Evolutionary conservation across 2,329 filamentous ascomycete genomes (phyloP).

Genomic region (Exophiala sp.): DNA sequence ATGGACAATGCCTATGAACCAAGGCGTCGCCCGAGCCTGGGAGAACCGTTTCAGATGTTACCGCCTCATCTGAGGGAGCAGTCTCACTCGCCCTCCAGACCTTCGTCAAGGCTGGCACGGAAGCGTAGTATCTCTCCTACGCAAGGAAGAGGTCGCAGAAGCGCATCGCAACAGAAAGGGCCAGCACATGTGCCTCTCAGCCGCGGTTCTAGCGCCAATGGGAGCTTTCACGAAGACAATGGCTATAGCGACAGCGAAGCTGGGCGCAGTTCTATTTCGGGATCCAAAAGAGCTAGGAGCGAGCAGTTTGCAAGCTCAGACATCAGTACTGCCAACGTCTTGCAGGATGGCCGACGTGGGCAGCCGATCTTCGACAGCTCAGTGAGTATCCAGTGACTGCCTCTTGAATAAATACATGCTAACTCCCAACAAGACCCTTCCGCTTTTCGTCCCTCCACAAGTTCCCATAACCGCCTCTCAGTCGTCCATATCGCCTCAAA

Average conservation of each 20-base stretch:
- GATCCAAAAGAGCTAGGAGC: slow-evolving; percentile 66
- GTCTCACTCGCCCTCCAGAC: slow-evolving; percentile 59
- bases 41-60: slow-evolving; percentile 59
- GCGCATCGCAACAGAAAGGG: slow-evolving; percentile 68
- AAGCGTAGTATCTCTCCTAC: slow-evolving; percentile 74
- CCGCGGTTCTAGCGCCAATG: slow-evolving; percentile 55
- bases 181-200: slow-evolving; percentile 61
- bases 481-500: slow-evolving; percentile 89
- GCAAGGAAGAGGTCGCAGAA: slow-evolving; percentile 64
- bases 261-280: slow-evolving; percentile 64
- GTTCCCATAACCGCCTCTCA: slow-evolving; percentile 93
- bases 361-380: slow-evolving; percentile 93
- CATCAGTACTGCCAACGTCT: slow-evolving; percentile 96
- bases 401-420: slow-evolving; percentile 21
- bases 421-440: slow-evolving; percentile 65
- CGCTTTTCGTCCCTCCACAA: slow-evolving; percentile 87
- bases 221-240: slow-evolving; percentile 63
- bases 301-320: slow-evolving; percentile 91
- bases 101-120: slow-evolving; percentile 63
- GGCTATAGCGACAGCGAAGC: slow-evolving; percentile 85
- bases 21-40: slow-evolving; percentile 52
- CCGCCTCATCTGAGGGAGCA: slow-evolving; percentile 53
- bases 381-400: slow-evolving; percentile 55
- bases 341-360: slow-evolving; percentile 92
- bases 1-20: slow-evolving; percentile 48